Evolutionary conservation across 1,139 yeast genomes (phyloP), one percentile per base, ranked within the genome.

Genomic region (Suhomyces terraborum): DNA sequence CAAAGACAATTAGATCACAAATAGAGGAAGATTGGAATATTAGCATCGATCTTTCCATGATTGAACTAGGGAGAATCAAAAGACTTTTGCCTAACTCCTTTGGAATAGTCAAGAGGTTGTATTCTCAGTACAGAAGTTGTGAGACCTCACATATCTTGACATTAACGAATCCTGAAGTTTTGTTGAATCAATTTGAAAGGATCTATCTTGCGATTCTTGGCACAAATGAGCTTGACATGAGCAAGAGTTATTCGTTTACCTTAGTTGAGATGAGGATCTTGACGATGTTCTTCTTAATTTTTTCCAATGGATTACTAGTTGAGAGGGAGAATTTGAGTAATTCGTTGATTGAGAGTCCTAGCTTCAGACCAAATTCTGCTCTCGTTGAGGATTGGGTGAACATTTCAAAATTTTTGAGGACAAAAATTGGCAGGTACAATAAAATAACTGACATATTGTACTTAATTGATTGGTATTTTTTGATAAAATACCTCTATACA

Each of bases 391-490:
- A 54, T 26, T 66, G 66, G 66, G 49, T 64, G 16, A 45, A 50
- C 16, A 38, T 58, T 13, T 56, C 67, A 28, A 61, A 57, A 40
- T 50, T 46, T 33, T 44, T 65, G 26, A 53, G 54, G 40, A 45
- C 50, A 9, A 52, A 54, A 32, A 48, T 56, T 12, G 46, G 55
- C 23, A 46, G 52, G 12, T 52, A 57, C 32, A 60, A 54, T 19
- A 53, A 52, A 19, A 41, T 64, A 18, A 49, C 61, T 6, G 72
- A 64, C 46, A 50, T 62, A 8, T 36, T 59, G 3, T 64, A 51
- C 47, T 49, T 61, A 35, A 54, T 64, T 33, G 54, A 56, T 22
- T 67, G 69, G 67, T 66, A 62, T 48, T 57, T 66, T 18, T 45
- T 56, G 21, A 51, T 59, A 17, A 59, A 61, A 29, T 55, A 49